A percentile compares a stretch with the other conserved stretches of the same genome.
Evolutionary conservation across 371 early-diverging fungal species (phyloP).

Genomic region (Lichtheimia hyalospora): DNA sequence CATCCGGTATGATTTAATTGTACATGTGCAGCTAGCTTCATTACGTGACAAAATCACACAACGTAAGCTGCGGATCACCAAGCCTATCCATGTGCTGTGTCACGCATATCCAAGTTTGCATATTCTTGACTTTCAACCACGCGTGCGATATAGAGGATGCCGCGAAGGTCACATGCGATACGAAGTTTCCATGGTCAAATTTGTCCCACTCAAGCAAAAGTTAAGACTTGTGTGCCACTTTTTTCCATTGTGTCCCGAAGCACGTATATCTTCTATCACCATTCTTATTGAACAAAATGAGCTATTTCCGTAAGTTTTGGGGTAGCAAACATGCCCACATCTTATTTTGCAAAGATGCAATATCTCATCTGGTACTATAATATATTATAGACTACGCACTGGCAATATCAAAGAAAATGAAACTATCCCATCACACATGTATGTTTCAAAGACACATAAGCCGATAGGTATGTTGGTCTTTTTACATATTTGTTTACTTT

Average conservation of each 20-base stretch:
- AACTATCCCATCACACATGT: constrained; percentile 1
- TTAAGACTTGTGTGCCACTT: constrained; percentile 20
- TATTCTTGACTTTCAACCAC: constrained; percentile 14
- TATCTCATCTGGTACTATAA: background rate
- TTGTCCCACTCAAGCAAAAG: constrained; percentile 25
- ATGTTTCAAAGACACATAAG: constrained; percentile 5
- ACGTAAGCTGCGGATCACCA: constrained; percentile 4
- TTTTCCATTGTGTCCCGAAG: constrained; percentile 14
- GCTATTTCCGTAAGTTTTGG: constrained; percentile 29
- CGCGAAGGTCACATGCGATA: constrained; percentile 20
- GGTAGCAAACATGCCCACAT: background rate
- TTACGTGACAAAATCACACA: constrained; percentile 14
- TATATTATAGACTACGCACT: constrained; percentile 6
- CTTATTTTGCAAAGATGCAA: too few species aligned
- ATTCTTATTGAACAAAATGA: constrained; percentile 29
- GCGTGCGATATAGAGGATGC: constrained; percentile 29
- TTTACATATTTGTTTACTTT: constrained; percentile 2
- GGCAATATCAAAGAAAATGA: constrained; percentile 8
- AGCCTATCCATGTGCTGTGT: constrained; percentile 20
- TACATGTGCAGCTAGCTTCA: constrained; percentile 23
- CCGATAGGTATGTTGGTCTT: constrained; percentile 5
- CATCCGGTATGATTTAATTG: constrained; percentile 25
- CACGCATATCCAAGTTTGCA: constrained; percentile 28
- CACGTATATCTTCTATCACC: constrained; percentile 12
- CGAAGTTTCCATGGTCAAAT: constrained; percentile 26